A percentile compares a stretch with the other conserved stretches of the same genome.
These are phyloP conservation scores for Lodderomyces elongisporus DNA, from an alignment of 1,139 yeast species.

Conservation along the genomic window DNA sequence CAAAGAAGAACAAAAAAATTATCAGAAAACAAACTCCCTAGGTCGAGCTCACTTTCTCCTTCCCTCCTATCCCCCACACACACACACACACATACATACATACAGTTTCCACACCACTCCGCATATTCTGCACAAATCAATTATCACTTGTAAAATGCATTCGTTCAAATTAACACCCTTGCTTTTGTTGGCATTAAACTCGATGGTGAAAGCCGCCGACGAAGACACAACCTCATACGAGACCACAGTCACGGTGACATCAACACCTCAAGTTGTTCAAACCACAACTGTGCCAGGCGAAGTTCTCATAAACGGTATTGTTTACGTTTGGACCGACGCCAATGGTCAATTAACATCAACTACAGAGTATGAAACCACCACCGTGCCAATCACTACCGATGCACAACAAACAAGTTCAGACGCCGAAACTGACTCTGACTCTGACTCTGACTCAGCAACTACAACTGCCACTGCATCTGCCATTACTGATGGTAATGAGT, in stretches of 20 bases:
- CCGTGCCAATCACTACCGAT: conserved; percentile 6
- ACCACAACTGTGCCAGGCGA: conserved; percentile 26
- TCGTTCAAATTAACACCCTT: conserved; percentile 16
- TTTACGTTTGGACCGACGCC: conserved; percentile 29
- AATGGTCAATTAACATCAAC: conserved; percentile 32
- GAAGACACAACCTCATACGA: conserved; percentile 14
- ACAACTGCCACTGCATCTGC: conserved; percentile 7
- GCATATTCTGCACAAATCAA: too few relatives aligned
- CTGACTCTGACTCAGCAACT: too few relatives aligned
- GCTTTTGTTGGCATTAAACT: conserved; percentile 15
- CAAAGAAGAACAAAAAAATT: too few relatives aligned
- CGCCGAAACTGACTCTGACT: conserved; percentile 8
- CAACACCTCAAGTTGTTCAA: conserved; percentile 28
- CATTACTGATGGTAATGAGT: conserved; percentile 3
- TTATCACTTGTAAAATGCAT: too few relatives aligned
- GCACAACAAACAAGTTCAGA: conserved; percentile 5
- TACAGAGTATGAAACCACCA: conserved; percentile 19
- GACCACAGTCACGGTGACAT: conserved; percentile 22
- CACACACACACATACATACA: too few relatives aligned
- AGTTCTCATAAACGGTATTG: conserved; percentile 30
- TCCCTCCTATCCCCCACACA: too few relatives aligned
- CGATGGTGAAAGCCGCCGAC: conserved; percentile 9
- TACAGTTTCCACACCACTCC: too few relatives aligned
- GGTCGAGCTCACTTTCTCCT: too few relatives aligned
- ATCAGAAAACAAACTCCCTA: too few relatives aligned